Conservation (phyloP, 2,329 filamentous ascomycete genomes). For the Exophiala phaeomuriformis region DNA sequence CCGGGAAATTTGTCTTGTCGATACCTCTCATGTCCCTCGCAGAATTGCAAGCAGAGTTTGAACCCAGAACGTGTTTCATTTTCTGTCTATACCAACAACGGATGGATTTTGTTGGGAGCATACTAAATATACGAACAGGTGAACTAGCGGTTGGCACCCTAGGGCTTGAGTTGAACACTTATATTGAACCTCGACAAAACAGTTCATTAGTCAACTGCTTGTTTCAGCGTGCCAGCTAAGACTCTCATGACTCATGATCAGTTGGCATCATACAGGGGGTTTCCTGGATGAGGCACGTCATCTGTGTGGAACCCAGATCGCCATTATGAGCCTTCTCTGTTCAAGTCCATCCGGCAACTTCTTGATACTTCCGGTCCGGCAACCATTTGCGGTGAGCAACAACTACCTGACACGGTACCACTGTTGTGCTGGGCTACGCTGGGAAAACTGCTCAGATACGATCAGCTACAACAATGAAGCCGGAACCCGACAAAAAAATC, state of each 20-base stretch:
- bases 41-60: too few species aligned
- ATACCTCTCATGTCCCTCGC: too few species aligned
- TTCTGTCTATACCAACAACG: too few species aligned
- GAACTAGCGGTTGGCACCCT: too few species aligned
- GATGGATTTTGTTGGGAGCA: too few species aligned
- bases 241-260: too few species aligned
- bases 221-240: too few species aligned
- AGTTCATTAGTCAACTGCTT: too few species aligned
- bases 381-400: background rate
- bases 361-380: slow-evolving; percentile 1
- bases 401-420: slow-evolving; percentile 3
- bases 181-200: too few species aligned
- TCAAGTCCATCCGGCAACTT: background rate
- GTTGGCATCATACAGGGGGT: background rate
- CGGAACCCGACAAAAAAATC: background rate
- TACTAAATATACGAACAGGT: too few species aligned
- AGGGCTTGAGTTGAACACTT: too few species aligned
- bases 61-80: too few species aligned
- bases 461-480: background rate
- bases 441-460: background rate
- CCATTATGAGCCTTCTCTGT: background rate
- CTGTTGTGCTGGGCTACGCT: slow-evolving; percentile 4
- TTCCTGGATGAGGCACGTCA: background rate
- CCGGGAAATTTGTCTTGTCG: background rate
- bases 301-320: background rate